These are phyloP conservation scores for Hyaloscypha finlandica DNA, from an alignment of 495 filamentous ascomycete species.

Conservation along the genomic window DNA sequence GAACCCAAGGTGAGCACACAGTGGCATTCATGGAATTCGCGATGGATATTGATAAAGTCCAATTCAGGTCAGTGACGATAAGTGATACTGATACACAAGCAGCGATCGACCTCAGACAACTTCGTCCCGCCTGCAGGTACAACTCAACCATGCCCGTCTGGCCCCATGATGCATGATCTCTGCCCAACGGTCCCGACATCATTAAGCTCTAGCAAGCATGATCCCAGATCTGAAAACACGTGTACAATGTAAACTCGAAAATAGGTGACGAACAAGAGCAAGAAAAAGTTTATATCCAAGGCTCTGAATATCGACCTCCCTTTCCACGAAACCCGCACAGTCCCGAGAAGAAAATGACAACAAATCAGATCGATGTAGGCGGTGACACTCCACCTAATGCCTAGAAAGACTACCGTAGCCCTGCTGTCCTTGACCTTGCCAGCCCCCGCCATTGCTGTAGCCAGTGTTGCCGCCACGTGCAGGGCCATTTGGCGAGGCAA, in stretches of 20 bases:
- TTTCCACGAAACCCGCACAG: not conserved
- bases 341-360: not conserved
- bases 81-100: not conserved
- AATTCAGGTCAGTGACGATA: slow-evolving; percentile 1
- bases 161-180: not conserved
- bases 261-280: not conserved
- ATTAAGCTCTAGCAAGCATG: slow-evolving; percentile 2
- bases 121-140: not conserved
- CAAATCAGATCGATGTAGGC: not conserved
- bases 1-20: too few species aligned
- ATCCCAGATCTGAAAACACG: not conserved
- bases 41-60: not conserved
- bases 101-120: slow-evolving; percentile 1
- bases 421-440: slow-evolving; percentile 10
- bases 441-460: not conserved
- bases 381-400: not conserved
- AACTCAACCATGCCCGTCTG: not conserved
- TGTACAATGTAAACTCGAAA: not conserved
- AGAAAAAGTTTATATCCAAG: not conserved
- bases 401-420: slow-evolving; percentile 9
- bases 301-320: not conserved
- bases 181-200: slow-evolving; percentile 6
- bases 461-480: slow-evolving; percentile 11
- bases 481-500: not conserved
- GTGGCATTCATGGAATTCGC: not conserved